A percentile compares a stretch with the other conserved stretches of the same genome.
These are phyloP conservation scores for Sporothrix humicola DNA, from an alignment of 2,329 filamentous ascomycete species.

Conservation along the genomic window DNA sequence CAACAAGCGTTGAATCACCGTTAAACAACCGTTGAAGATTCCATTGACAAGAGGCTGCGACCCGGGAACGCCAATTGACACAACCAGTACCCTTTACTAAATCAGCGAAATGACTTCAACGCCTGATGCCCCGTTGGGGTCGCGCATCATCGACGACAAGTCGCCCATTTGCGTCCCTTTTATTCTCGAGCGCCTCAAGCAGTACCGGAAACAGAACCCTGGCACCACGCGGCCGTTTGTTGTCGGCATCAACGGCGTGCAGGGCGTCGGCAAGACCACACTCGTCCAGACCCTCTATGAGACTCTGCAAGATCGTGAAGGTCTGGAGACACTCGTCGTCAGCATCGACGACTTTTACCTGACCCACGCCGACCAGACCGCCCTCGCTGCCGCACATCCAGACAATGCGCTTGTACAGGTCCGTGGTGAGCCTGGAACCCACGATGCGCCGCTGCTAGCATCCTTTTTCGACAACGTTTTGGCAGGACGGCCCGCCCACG, in stretches of 20 bases:
- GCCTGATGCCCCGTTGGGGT: slow-evolving; percentile 42
- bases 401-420: slow-evolving; percentile 79
- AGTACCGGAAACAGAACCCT: slow-evolving; percentile 23
- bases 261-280: slow-evolving; percentile 92
- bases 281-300: slow-evolving; percentile 71
- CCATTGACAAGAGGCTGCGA: not conserved
- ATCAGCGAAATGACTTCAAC: slow-evolving; percentile 36
- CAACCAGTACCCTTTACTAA: not conserved
- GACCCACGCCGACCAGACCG: slow-evolving; percentile 68
- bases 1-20: no score
- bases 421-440: slow-evolving; percentile 81
- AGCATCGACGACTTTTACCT: slow-evolving; percentile 93
- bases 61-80: no score
- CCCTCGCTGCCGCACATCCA: slow-evolving; percentile 68
- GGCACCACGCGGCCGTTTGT: slow-evolving; percentile 68
- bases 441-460: slow-evolving; percentile 71
- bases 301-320: slow-evolving; percentile 62
- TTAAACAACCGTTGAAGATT: no score
- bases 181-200: slow-evolving; percentile 62
- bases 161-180: slow-evolving; percentile 78
- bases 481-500: slow-evolving; percentile 55
- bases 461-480: slow-evolving; percentile 66
- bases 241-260: slow-evolving; percentile 87
- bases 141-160: slow-evolving; percentile 73
- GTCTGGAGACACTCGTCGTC: slow-evolving; percentile 70